These are phyloP conservation scores for Paramecium sonneborni DNA, from an alignment of 73 alveolate species.

Conservation along the genomic window DNA sequence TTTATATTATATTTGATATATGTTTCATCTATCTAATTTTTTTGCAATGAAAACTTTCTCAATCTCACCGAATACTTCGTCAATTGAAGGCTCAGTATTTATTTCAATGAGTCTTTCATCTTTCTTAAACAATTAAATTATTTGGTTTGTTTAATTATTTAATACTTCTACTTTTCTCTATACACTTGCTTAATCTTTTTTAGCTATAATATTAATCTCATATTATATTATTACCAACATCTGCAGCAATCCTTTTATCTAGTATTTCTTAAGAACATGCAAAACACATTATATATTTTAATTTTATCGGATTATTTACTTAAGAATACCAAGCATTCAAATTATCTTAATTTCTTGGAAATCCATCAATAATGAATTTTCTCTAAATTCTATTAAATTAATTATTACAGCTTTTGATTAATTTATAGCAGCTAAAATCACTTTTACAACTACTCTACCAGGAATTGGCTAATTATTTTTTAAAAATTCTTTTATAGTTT, in stretches of 20 bases:
- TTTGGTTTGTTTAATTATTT: neutral
- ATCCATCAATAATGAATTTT: neutral
- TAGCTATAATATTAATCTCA: neutral
- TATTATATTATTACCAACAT: neutral
- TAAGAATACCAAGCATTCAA: neutral
- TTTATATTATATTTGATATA: neutral
- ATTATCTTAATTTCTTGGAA: neutral
- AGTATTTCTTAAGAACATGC: neutral
- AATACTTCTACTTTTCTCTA: neutral
- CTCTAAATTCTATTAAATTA: neutral
- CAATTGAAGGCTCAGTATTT: neutral
- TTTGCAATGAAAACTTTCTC: neutral
- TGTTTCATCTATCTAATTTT: neutral
- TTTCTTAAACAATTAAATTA: neutral
- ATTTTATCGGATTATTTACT: neutral
- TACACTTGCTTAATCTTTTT: neutral
- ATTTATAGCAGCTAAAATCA: neutral
- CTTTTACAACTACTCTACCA: neutral
- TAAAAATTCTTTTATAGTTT: neutral
- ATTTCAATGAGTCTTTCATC: neutral
- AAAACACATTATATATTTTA: neutral
- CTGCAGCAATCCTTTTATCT: neutral
- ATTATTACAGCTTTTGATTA: neutral
- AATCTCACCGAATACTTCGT: neutral
- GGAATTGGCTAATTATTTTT: neutral